Evolutionary conservation across 805 yeast genomes (phyloP).

Genomic region (Teunomyces atbi): DNA sequence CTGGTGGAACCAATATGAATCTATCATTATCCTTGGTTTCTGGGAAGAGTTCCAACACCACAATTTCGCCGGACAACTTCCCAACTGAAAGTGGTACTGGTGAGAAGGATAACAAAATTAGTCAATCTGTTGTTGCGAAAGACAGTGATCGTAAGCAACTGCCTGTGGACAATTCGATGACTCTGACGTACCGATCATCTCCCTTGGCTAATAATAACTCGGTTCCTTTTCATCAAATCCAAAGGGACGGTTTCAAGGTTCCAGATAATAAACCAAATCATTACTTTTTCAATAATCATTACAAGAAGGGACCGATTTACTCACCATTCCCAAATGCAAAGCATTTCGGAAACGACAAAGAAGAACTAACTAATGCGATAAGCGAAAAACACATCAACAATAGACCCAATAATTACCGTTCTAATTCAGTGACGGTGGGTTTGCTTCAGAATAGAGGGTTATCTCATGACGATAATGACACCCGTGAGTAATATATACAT

Average conservation of each 20-base stretch:
- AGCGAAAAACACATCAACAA: conserved; percentile 16
- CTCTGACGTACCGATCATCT: neutral
- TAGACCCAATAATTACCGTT: conserved; percentile 32
- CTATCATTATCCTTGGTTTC: conserved; percentile 15
- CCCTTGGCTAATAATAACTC: conserved; percentile 1
- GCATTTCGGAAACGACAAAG: conserved; percentile 37
- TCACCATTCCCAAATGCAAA: conserved; percentile 41
- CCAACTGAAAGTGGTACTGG: neutral
- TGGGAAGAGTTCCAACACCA: conserved; percentile 15
- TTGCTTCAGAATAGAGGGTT: conserved; percentile 28
- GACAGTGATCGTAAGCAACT: too few relatives aligned
- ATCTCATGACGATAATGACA: neutral
- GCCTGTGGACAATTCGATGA: neutral
- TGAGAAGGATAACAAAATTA: too few relatives aligned
- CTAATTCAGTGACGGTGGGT: conserved; percentile 42
- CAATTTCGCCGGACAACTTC: conserved; percentile 12
- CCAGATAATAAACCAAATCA: conserved; percentile 8
- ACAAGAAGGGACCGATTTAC: conserved; percentile 43
- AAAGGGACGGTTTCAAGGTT: neutral
- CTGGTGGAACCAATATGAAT: conserved; percentile 8
- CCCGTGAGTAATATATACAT: neutral
- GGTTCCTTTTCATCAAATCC: neutral
- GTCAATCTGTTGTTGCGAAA: neutral
- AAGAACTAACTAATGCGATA: conserved; percentile 19
- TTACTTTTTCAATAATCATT: conserved; percentile 43